Base-by-base conservation (phyloP, 1,139 yeast genomes). In the Kodamaea sp. region DNA sequence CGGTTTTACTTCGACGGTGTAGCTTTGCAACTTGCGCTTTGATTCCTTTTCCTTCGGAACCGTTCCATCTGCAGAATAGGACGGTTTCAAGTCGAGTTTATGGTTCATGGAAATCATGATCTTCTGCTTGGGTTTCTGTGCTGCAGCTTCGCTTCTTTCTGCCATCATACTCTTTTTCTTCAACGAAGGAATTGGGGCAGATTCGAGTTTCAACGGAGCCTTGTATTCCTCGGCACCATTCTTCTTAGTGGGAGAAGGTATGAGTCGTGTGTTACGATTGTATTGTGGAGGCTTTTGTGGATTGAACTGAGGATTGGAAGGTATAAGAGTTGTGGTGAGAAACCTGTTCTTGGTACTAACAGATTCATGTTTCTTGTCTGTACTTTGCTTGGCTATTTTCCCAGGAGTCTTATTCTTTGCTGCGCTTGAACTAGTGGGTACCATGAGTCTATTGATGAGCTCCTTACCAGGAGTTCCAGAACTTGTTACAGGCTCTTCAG, bases 301-400 rank as follows among this genome's bases (percentile, higher is more conserved):
- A 26, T 37, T 42, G 13, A 45, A 39, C 19, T 42, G 48, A 2
- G 55, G 51, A 15, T 48, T 55, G 1, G 53, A 47, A 1, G 65
- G 65, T 15, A 60, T 61, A 21, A 67, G 48, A 3, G 65, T 59
- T 3, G 73, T 65, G 0, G 71, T 61, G 28, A 67, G 53, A 36
- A 67, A 65, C 39, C 59, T 52, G 34, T 65, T 66, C 39, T 57
- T 61, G 23, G 51, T 38, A 24, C 24, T 26, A 24, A 42, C 10
- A 8, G 28, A 15, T 24, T 26, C 35, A 5, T 16, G 22, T 22
- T 31, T 34, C 12, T 35, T 40, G n/a, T n/a, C n/a, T n/a, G n/a
- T n/a, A n/a, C n/a, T n/a, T n/a, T n/a, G n/a, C n/a, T n/a, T n/a
- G n/a, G n/a, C n/a, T 12, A 22, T 34, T 38, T 22, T 38, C 26